phyloP scores from a whole-genome alignment of 495 filamentous ascomycete species.

The Penicillium pulvis region DNA sequence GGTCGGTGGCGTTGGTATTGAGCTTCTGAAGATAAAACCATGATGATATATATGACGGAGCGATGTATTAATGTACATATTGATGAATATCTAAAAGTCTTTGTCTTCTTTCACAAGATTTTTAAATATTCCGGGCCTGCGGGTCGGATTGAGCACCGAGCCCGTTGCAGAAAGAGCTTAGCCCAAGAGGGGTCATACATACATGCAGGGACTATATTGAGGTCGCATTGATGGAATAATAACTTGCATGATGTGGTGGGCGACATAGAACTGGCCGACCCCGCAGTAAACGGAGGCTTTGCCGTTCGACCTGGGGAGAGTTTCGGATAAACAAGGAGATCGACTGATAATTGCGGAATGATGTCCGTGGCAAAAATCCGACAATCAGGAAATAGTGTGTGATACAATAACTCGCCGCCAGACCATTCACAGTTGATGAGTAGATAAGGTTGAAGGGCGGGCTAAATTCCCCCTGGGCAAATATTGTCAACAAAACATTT shows the following conservation, averaged over 20 bases:
- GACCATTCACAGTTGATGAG: neutral
- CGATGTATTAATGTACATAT: slow-evolving; percentile 20
- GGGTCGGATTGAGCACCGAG: neutral
- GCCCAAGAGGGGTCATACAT: neutral
- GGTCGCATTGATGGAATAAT: slow-evolving; percentile 1
- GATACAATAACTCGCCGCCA: neutral
- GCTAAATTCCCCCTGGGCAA: neutral
- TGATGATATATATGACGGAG: slow-evolving; percentile 12
- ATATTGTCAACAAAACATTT: too few relatives aligned
- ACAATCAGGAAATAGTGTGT: neutral
- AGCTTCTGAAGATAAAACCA: slow-evolving; percentile 35
- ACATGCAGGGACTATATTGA: neutral
- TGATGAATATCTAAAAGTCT: neutral
- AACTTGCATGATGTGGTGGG: neutral
- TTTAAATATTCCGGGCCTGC: neutral
- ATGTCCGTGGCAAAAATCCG: neutral
- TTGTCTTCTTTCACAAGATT: too few relatives aligned
- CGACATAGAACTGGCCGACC: neutral
- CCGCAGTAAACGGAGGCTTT: slow-evolving; percentile 5
- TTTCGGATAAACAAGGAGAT: neutral
- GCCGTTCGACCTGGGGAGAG: neutral
- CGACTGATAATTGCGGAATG: neutral
- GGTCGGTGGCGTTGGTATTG: slow-evolving; percentile 60
- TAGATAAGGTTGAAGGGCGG: neutral
- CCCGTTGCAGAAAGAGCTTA: neutral